phyloP scores from a whole-genome alignment of 2,329 filamentous ascomycete genomes.

The Aspergillus brasiliensis region DNA sequence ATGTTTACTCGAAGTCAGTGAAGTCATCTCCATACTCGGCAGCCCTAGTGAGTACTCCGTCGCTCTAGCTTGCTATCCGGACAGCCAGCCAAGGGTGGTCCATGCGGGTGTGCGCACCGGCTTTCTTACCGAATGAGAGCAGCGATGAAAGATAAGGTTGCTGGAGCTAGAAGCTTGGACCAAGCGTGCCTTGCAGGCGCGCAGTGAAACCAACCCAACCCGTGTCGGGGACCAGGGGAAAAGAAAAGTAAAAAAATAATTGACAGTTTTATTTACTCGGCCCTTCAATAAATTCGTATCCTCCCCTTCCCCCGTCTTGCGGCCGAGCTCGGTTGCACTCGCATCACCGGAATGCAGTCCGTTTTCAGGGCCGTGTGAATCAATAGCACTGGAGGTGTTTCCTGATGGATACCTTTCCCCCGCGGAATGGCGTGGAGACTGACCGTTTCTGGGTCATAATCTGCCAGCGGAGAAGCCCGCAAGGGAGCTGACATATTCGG shows the following conservation, averaged over 20 bases:
- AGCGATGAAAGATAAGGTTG: constrained; percentile 17
- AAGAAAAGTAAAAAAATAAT: not conserved
- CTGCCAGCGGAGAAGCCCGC: constrained; percentile 4
- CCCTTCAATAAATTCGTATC: not conserved
- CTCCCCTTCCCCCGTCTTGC: not conserved
- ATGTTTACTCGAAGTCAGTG: not conserved
- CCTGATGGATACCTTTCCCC: not conserved
- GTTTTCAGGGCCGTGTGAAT: not conserved
- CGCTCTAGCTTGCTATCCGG: not conserved
- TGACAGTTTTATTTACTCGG: constrained; percentile 1
- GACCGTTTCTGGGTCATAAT: constrained; percentile 1
- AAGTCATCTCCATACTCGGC: not conserved
- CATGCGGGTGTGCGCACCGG: not conserved
- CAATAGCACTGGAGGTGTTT: constrained; percentile 2
- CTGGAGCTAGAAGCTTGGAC: constrained; percentile 15
- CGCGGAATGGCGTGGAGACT: not conserved
- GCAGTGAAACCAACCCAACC: constrained; percentile 6
- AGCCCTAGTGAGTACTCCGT: not conserved
- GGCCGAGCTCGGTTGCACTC: not conserved
- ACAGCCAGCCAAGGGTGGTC: not conserved
- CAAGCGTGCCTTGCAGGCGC: constrained; percentile 18
- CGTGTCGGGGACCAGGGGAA: constrained; percentile 10
- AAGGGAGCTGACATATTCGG: not conserved
- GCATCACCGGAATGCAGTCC: not conserved
- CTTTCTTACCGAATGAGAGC: constrained; percentile 1